phyloP scores from a whole-genome alignment of 176 grass and related monocot genomes.

The Aegilops tauschii region DNA sequence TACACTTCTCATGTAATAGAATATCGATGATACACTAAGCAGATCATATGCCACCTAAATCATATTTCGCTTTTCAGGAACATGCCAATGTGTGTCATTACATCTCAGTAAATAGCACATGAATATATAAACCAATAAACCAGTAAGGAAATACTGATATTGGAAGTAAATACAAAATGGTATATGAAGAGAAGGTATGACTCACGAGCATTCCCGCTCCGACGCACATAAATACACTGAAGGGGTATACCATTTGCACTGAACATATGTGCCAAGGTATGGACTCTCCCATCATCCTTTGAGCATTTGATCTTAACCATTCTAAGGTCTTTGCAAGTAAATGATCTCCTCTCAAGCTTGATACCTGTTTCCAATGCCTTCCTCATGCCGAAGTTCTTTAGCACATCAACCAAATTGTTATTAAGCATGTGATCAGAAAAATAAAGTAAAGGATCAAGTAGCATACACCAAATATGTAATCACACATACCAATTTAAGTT shows the following conservation, averaged over 20 bases:
- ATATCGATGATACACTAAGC: not conserved
- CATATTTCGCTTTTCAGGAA: not conserved
- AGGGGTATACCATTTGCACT: constrained; percentile 6
- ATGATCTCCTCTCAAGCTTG: not conserved
- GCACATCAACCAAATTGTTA: not conserved
- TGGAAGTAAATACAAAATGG: not conserved
- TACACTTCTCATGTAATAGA: not conserved
- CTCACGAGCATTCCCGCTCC: not conserved
- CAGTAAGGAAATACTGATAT: not conserved
- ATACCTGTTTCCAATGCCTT: not conserved
- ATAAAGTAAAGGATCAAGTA: not conserved
- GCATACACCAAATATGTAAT: not conserved
- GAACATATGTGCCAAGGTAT: constrained; percentile 13
- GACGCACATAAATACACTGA: constrained; percentile 1
- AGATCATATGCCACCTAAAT: not conserved
- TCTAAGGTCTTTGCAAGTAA: constrained; percentile 9
- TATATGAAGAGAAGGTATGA: not conserved
- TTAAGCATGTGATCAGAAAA: not conserved
- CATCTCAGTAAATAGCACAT: not conserved
- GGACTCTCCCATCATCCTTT: not conserved
- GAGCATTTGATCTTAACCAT: constrained; percentile 27
- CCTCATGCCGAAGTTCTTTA: not conserved
- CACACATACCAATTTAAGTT: constrained; percentile 21
- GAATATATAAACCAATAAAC: not conserved
- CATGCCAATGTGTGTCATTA: not conserved